Base-by-base conservation (phyloP, 1,139 yeast genomes). In the Geotrichum candidum region DNA sequence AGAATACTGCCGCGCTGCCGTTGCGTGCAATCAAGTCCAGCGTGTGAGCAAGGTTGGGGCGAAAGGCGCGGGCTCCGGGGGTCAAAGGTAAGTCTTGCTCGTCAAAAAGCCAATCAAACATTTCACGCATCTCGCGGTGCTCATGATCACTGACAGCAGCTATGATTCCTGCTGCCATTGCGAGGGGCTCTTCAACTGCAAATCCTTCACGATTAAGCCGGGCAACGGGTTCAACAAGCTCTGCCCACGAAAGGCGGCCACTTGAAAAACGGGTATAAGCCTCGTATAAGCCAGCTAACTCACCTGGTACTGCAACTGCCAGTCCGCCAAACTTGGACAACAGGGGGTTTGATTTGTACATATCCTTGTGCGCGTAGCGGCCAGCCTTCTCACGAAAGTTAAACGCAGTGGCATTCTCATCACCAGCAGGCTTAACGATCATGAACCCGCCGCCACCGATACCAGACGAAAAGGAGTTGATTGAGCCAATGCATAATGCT, bases 371-470 rank as follows among this genome's bases (percentile, higher is more conserved):
- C 2, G 95, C 84, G 4, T 62, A 68, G 2, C 72, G 76, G 0
- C 98, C 98, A 0, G 98, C 97, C 77, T 82, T 82, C 73, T 94
- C 99, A 65, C 98, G 77, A 52, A 96, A 96, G 75, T 94, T 96
- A 52, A 91, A 84, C 41, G 86, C 78, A n/a, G 86, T 66, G 6
- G 85, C 80, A 1, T 80, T 78, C 29, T 23, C 25, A 15, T 35
- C 41, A 5, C 79, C 80, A 50, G 75, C 73, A 35, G 75, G 73
- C 52, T 82, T 78, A 55, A 88, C 83, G 0, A 88, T 80, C 56
- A 89, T 87, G 69, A 82, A 90, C 0, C 88, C 89, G 10, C 97
- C 97, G 3, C 98, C 99, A 1, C 99, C 99, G 57, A 92, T 84
- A 0, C 99, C 98, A 3, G 95, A 85, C 56, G 92, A 87, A 71